Conservation (phyloP, 2,329 filamentous ascomycete species). For the Neocucurbitaria cava region DNA sequence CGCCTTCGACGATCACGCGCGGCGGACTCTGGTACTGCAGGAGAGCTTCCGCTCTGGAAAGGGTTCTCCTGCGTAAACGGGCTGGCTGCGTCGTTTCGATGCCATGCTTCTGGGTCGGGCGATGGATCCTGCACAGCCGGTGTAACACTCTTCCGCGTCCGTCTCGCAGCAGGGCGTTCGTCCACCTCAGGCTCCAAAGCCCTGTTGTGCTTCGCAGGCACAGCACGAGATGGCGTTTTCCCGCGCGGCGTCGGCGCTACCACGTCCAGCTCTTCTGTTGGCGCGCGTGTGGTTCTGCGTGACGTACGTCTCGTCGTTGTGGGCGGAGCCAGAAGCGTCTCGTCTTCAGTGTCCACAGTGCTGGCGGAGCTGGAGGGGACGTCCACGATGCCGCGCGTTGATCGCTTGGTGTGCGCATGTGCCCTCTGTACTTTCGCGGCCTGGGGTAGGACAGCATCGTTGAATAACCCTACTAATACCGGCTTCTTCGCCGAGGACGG, state of each 20-base stretch:
- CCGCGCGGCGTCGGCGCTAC: slow-evolving; percentile 24
- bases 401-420: slow-evolving; percentile 80
- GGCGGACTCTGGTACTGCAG: slow-evolving; percentile 52
- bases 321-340: slow-evolving; percentile 52
- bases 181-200: slow-evolving; percentile 45
- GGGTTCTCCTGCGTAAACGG: slow-evolving; percentile 91
- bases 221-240: slow-evolving; percentile 46
- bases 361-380: slow-evolving; percentile 71
- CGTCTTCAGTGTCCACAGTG: slow-evolving; percentile 63
- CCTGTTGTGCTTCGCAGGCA: slow-evolving; percentile 54
- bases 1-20: slow-evolving; percentile 59
- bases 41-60: slow-evolving; percentile 85
- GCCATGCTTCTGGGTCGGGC: slow-evolving; percentile 58
- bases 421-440: slow-evolving; percentile 77
- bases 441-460: slow-evolving; percentile 77
- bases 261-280: slow-evolving; percentile 46
- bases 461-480: slow-evolving; percentile 84
- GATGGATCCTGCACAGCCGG: slow-evolving; percentile 54
- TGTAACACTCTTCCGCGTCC: slow-evolving; percentile 48
- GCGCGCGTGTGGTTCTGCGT: slow-evolving; percentile 50
- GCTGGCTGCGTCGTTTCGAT: slow-evolving; percentile 58
- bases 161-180: slow-evolving; percentile 43
- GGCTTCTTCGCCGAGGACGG: slow-evolving; percentile 90
- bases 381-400: slow-evolving; percentile 81
- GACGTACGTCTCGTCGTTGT: slow-evolving; percentile 32